phyloP scores from a whole-genome alignment of 2,329 filamentous ascomycete genomes.

The Colletotrichum sp. region DNA sequence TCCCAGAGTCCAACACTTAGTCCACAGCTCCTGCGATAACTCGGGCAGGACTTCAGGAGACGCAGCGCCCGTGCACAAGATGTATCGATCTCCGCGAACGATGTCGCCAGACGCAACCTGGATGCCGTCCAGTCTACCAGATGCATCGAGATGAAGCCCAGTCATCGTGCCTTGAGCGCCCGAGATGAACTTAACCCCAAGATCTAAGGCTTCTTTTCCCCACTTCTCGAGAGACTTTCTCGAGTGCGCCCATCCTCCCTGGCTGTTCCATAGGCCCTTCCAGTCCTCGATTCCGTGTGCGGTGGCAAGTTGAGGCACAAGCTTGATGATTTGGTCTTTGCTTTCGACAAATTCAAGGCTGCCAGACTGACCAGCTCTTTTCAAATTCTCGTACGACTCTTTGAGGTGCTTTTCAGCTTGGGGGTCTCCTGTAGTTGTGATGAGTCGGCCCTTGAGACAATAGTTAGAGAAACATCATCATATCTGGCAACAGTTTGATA shows the following conservation, averaged over 20 bases:
- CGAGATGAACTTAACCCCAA: neutral
- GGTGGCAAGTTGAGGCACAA: conserved; percentile 1
- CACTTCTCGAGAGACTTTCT: neutral
- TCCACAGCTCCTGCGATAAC: conserved; percentile 4
- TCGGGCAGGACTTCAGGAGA: conserved; percentile 5
- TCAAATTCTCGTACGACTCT: conserved; percentile 15
- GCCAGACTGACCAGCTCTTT: neutral
- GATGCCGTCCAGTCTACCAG: neutral
- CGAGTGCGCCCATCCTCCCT: conserved; percentile 12
- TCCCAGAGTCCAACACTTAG: conserved; percentile 12
- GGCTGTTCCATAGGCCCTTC: conserved; percentile 17
- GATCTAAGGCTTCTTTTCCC: neutral
- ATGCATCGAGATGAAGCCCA: neutral
- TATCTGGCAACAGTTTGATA: neutral
- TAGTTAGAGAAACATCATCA: neutral
- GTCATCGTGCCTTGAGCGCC: conserved; percentile 6
- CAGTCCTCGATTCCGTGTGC: conserved; percentile 7
- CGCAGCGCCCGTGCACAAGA: conserved; percentile 7
- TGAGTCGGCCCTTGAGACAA: conserved; percentile 2
- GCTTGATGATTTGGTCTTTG: conserved; percentile 7
- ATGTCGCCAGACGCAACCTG: neutral
- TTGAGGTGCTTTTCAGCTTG: conserved; percentile 14
- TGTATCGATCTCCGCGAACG: neutral
- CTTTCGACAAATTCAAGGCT: conserved; percentile 1
- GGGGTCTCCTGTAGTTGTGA: conserved; percentile 10